Conservation (phyloP, 2,329 filamentous ascomycete genomes). For the Botryotinia calthae region DNA sequence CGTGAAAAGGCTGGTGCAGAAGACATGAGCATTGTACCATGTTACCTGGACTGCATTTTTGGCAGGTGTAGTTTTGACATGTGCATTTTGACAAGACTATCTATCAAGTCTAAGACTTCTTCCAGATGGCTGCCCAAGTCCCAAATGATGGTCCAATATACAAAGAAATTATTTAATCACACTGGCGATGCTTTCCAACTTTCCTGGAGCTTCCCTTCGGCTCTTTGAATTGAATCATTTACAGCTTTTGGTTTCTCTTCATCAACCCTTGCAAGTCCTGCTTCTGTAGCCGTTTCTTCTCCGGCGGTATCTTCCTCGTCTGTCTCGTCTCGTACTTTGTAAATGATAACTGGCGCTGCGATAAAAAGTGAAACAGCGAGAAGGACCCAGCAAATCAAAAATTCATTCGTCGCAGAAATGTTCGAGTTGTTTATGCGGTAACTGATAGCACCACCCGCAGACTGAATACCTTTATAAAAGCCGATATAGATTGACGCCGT, state of each 20-base stretch:
- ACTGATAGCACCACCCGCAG: slow-evolving; percentile 73
- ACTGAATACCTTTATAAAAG: slow-evolving; percentile 85
- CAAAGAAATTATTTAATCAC: neutral
- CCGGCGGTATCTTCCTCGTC: neutral
- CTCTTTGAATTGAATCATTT: neutral
- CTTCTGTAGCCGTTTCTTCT: slow-evolving; percentile 3
- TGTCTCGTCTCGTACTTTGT: slow-evolving; percentile 52
- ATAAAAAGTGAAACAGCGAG: slow-evolving; percentile 68
- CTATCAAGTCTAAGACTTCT: neutral
- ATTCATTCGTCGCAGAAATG: slow-evolving; percentile 66
- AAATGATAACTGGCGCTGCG: slow-evolving; percentile 74
- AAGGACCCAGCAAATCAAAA: slow-evolving; percentile 72
- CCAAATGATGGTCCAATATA: slow-evolving; percentile 1
- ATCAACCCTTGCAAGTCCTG: neutral
- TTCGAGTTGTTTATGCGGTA: slow-evolving; percentile 63
- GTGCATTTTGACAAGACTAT: slow-evolving; percentile 19
- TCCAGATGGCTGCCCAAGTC: neutral
- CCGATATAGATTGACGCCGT: slow-evolving; percentile 86
- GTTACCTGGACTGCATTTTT: slow-evolving; percentile 19
- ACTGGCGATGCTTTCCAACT: neutral
- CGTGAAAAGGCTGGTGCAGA: neutral
- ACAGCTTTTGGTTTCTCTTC: neutral
- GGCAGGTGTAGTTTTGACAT: slow-evolving; percentile 19
- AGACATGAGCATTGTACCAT: slow-evolving; percentile 7
- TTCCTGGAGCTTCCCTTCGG: neutral